phyloP scores from a whole-genome alignment of 306 rosid species.

The Aeschynomene evenia region DNA sequence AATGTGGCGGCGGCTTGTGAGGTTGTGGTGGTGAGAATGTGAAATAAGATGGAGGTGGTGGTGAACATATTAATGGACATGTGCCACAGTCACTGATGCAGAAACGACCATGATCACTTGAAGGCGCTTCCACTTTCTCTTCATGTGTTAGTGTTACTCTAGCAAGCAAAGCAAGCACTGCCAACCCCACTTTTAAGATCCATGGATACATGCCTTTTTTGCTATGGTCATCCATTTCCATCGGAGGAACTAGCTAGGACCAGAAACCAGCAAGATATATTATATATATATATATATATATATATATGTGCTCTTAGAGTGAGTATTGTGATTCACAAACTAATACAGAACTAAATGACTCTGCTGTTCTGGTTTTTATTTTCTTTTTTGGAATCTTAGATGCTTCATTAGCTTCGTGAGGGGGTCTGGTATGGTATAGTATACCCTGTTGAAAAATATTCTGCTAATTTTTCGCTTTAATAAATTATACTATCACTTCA shows the following conservation, averaged over 20 bases:
- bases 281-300: no score
- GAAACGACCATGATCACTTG: conserved; percentile 27
- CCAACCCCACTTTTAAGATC: conserved; percentile 29
- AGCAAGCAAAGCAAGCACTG: conserved; percentile 34
- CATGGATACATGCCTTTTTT: conserved; percentile 26
- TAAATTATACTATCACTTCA: neutral
- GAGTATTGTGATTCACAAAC: conserved; percentile 16
- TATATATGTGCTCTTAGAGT: no score
- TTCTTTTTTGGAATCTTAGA: conserved; percentile 32
- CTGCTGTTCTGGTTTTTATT: neutral
- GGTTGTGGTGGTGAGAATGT: conserved; percentile 26
- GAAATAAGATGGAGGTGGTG: conserved; percentile 46
- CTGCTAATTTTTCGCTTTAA: neutral
- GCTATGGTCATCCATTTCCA: conserved; percentile 34
- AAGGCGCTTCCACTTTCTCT: conserved; percentile 33
- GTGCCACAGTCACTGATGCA: conserved; percentile 71
- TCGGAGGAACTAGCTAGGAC: conserved; percentile 17
- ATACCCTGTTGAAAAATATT: conserved; percentile 12
- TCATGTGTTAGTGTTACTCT: conserved; percentile 31
- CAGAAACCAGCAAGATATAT: neutral
- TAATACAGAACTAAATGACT: neutral
- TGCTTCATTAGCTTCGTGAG: conserved; percentile 47
- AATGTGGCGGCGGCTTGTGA: conserved; percentile 22
- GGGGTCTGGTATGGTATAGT: conserved; percentile 1
- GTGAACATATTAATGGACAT: conserved; percentile 70